Evolutionary conservation across 176 grass and related monocot species (phyloP).

Genomic region (Juncus effusus): DNA sequence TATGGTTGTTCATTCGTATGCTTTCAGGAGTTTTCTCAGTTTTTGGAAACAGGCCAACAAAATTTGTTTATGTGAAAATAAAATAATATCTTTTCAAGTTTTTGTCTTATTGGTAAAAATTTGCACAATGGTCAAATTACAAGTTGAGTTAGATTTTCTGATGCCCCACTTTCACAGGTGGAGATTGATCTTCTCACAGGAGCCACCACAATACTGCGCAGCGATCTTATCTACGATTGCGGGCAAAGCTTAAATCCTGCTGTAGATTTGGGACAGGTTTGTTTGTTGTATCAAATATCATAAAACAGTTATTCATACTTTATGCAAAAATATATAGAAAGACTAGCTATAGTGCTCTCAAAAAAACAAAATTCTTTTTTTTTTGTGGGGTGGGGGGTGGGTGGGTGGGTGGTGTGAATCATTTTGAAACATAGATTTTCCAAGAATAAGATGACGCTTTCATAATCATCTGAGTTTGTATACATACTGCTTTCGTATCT

Average conservation of each 20-base stretch:
- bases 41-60: background rate
- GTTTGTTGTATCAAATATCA: background rate
- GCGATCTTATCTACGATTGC: conserved; percentile 88
- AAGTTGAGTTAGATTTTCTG: too few species aligned
- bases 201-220: conserved; percentile 60
- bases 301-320: background rate
- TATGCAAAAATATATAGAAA: background rate
- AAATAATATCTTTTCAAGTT: too few species aligned
- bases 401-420: too few species aligned
- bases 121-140: too few species aligned
- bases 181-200: conserved; percentile 95
- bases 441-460: too few species aligned
- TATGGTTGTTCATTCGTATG: conserved; percentile 33
- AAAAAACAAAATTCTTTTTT: conserved; percentile 1
- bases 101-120: too few species aligned
- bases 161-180: conserved; percentile 41
- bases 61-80: background rate
- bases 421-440: too few species aligned
- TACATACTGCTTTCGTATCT: too few species aligned
- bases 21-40: background rate
- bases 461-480: too few species aligned
- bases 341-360: too few species aligned
- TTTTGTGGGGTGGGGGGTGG: background rate
- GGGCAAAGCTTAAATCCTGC: conserved; percentile 96
- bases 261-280: conserved; percentile 87